Percentiles rank a stretch among this genome's conserved stretches.
phyloP scores from a whole-genome alignment of 495 filamentous ascomycete species.

The Penicillium salamii region DNA sequence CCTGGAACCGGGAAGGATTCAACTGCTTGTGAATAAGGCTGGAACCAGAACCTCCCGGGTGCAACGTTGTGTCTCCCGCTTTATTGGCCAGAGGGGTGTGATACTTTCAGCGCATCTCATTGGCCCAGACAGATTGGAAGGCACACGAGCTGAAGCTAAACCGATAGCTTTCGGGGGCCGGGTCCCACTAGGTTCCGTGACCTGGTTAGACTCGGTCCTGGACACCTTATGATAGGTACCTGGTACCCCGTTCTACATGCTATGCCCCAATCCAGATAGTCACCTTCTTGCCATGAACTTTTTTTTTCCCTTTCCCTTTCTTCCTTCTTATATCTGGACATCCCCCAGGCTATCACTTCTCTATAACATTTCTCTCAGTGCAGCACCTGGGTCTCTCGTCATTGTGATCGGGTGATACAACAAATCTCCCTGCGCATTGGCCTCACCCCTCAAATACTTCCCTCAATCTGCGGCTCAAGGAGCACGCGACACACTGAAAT shows the following conservation, averaged over 20 bases:
- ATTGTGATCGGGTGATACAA: conserved; percentile 9
- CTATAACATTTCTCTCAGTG: not conserved
- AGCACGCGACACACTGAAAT: no score
- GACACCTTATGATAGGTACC: conserved; percentile 2
- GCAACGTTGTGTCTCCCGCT: not conserved
- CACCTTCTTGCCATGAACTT: not conserved
- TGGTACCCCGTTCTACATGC: not conserved
- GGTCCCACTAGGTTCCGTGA: not conserved
- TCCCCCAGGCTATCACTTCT: no score
- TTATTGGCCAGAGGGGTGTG: not conserved
- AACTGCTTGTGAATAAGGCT: no score
- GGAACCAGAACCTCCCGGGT: no score
- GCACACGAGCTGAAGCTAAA: not conserved
- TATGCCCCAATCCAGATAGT: no score
- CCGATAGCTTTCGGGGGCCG: conserved; percentile 2
- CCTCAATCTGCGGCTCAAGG: not conserved
- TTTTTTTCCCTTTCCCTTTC: not conserved
- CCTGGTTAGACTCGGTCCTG: not conserved
- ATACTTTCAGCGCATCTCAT: not conserved
- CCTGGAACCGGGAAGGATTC: no score
- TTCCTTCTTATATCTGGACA: not conserved
- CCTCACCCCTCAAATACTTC: not conserved
- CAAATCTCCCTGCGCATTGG: not conserved
- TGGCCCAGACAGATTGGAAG: not conserved
- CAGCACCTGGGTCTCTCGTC: not conserved